Evolutionary conservation across 208 protist genomes (phyloP).

Genomic region (Acanthamoeba castellanii): DNA sequence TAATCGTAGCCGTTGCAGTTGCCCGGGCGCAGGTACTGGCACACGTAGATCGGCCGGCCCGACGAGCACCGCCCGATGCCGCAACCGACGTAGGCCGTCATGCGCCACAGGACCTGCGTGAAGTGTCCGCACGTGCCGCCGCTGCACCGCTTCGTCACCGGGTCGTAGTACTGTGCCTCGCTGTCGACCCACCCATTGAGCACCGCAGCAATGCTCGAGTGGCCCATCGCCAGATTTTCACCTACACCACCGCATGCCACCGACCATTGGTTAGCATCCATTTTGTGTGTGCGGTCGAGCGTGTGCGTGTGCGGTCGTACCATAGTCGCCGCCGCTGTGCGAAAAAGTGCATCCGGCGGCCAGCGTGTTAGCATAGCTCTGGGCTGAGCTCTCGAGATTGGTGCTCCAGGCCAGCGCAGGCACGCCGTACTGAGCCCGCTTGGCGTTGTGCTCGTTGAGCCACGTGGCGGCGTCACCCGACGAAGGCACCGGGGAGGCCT

Average conservation of each 20-base stretch:
- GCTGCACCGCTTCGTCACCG: not conserved
- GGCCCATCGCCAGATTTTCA: constrained; percentile 34
- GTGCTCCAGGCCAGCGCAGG: not conserved
- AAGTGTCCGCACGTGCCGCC: constrained; percentile 67
- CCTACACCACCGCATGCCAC: not conserved
- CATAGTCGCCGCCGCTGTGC: not conserved
- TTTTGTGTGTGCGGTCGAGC: no score
- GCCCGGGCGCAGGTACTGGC: constrained; percentile 38
- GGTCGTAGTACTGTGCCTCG: constrained; percentile 45
- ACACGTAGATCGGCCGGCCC: constrained; percentile 7
- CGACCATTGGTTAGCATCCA: no score
- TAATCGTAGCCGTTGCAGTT: constrained; percentile 67
- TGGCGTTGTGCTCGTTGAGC: constrained; percentile 22
- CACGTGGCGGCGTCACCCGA: not conserved
- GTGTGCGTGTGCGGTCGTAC: not conserved
- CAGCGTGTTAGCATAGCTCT: constrained; percentile 13
- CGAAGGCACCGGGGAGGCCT: not conserved
- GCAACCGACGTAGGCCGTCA: constrained; percentile 58
- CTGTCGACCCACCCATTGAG: not conserved
- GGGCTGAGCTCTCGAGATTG: not conserved
- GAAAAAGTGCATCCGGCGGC: not conserved
- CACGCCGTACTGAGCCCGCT: not conserved
- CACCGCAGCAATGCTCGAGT: not conserved
- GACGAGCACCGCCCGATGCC: not conserved
- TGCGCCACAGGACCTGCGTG: constrained; percentile 72